Evolutionary conservation across 2,329 filamentous ascomycete species (phyloP), one percentile per base, ranked within the genome.

Genomic region (Chalaropsis ovoidea): DNA sequence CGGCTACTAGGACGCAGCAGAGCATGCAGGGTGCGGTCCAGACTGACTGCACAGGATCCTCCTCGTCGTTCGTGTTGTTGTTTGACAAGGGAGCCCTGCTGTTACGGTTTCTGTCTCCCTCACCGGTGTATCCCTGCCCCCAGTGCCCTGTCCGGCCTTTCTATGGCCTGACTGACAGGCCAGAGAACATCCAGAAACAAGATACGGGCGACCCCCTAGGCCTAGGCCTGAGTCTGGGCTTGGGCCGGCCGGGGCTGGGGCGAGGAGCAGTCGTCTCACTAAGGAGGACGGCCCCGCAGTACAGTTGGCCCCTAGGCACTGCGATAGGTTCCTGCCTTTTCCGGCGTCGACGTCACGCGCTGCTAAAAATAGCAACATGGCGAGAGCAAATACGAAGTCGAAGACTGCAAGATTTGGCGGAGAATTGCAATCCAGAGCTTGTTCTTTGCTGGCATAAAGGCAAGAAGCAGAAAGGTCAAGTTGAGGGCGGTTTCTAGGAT

Each of bases 321-420:
- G 10, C 15, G 11, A 39, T 19, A n/a, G n/a, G 54, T 17, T 58
- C 54, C 54, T 58, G 27, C 54, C 15, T 19, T 39, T 58, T 58
- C 24, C 15, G 17, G 24, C 17, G 17, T n/a, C 17, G 54, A 58
- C 15, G 54, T 58, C 54, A 39, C 1, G 15, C 31, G 27, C 1
- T 19, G n/a, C 54, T 58, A 58, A 58, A 58, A 58, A 58, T 58
- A 58, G 54, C 27, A 58, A 7, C 19, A n/a, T 10, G 31, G 35
- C 31, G 35, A 22, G 31, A 31, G 31, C 39, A 56, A 64, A 54
- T 39, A 41, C 62, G 60, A 62, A 27, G 27, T n/a, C n/a, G n/a
- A n/a, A n/a, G n/a, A n/a, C 24, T 41, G 11, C 24, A 17, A 35
- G 17, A 61, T 17, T 61, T 39, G 13, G 22, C 17, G 39, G 41